These are phyloP conservation scores for Metschnikowia chrysomelidarum DNA, from an alignment of 805 yeast genomes.

Conservation along the genomic window DNA sequence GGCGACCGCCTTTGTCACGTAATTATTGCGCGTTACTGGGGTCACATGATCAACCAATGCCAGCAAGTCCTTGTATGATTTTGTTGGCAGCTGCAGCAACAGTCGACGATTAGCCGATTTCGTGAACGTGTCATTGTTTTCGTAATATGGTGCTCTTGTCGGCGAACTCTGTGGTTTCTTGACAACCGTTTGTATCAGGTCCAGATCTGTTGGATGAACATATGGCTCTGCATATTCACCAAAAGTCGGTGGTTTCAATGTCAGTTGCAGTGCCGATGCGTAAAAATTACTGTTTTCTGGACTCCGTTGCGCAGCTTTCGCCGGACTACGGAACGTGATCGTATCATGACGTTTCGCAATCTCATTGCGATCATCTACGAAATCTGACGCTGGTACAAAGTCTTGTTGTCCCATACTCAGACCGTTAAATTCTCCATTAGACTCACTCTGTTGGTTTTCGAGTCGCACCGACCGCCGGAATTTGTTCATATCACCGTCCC, in stretches of 20 bases:
- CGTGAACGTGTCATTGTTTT: background rate
- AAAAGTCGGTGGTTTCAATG: too few species aligned
- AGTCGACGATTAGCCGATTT: conserved; percentile 18
- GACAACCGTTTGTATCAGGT: conserved; percentile 13
- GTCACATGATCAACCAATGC: conserved; percentile 30
- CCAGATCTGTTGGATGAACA: too few species aligned
- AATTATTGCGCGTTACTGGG: conserved; percentile 31
- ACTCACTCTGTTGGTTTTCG: background rate
- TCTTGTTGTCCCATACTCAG: conserved; percentile 2
- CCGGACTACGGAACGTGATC: conserved; percentile 22
- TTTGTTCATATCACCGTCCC: conserved; percentile 42
- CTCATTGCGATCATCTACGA: conserved; percentile 35
- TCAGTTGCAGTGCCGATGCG: background rate
- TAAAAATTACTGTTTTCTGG: background rate
- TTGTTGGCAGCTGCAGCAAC: conserved; percentile 33
- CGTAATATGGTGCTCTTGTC: background rate
- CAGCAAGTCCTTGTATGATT: conserved; percentile 33
- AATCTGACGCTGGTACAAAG: conserved; percentile 26
- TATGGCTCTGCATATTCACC: too few species aligned
- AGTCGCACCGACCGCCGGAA: conserved; percentile 38
- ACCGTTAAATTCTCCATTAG: background rate
- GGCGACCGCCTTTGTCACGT: conserved; percentile 36
- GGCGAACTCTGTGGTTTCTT: conserved; percentile 4
- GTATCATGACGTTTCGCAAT: conserved; percentile 38
- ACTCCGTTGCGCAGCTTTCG: background rate